Evolutionary conservation across 2,329 filamentous ascomycete genomes (phyloP), one percentile per base, ranked within the genome.

Genomic region (Ceratocystis papillata): DNA sequence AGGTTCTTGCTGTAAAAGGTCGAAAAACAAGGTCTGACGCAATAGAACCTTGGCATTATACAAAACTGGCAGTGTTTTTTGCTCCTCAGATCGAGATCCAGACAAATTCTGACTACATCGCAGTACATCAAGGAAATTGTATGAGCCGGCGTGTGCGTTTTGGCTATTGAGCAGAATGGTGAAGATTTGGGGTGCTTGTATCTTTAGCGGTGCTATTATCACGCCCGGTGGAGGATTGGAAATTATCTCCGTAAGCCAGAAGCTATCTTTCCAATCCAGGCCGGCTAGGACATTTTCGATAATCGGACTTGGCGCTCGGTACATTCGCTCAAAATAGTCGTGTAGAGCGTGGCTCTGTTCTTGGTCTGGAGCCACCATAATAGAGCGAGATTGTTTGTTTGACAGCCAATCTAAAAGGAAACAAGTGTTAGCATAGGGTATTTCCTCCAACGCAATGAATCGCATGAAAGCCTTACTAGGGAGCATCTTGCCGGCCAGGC

Each of bases 11-110:
- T 82, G 80, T 60, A 80, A 76, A 8, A 83, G 71, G 70, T 82
- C 81, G 71, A 80, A 81, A 68, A 81, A 81, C 15, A 81, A 72
- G 1, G 80, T 76, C 71, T 85, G 82, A 44, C 82, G 75, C 10
- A 85, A 74, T 20, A 85, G 73, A 15, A 83, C 70, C 71, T 85
- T 85, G 30, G 80, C 80, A 5, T 78, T 77, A 70, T 80, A 80
- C 22, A 85, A 73, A 0, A 79, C 74, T 1, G 82, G 82, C 68
- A 79, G 81, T 0, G 73, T 71, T n/a, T 74, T 71, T 37, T 78
- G 77, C 69, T 85, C 82, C 2, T 74, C 73, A 33, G 79, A 77
- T 53, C 82, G 77, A 22, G 74, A 79, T 10, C 73, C 71, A 1
- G 81, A 82, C 63, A 84, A 72, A 57, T 75, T 76, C 5, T 80